These are phyloP conservation scores for Stagonosporopsis rhizophila DNA, from an alignment of 2,329 filamentous ascomycete species.

Conservation along the genomic window DNA sequence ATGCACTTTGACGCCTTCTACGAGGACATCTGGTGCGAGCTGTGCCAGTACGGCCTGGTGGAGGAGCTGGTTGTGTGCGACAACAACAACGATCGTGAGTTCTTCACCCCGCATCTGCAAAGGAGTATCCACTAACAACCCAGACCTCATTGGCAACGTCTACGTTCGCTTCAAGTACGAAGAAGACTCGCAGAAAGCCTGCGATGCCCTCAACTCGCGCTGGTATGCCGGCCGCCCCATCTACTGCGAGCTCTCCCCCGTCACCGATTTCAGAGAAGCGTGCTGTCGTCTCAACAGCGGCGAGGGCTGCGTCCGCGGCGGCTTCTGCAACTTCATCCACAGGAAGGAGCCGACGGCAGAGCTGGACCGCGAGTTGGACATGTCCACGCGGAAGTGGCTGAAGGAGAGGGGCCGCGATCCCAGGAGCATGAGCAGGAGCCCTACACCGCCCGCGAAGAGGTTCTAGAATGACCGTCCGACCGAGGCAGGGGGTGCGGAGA, in stretches of 20 bases:
- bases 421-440: slow-evolving; percentile 80
- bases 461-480: slow-evolving; percentile 8
- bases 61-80: slow-evolving; percentile 99
- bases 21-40: slow-evolving; percentile 99
- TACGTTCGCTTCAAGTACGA: slow-evolving; percentile 99
- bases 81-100: slow-evolving; percentile 96
- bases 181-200: slow-evolving; percentile 90
- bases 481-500: slow-evolving; percentile 55
- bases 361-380: slow-evolving; percentile 83
- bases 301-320: slow-evolving; percentile 92
- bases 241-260: slow-evolving; percentile 96
- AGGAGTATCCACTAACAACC: slow-evolving; percentile 17
- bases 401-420: slow-evolving; percentile 83
- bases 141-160: slow-evolving; percentile 96
- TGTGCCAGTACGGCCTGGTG: slow-evolving; percentile 95
- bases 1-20: slow-evolving; percentile 99
- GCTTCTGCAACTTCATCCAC: slow-evolving; percentile 99
- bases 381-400: slow-evolving; percentile 96
- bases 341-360: slow-evolving; percentile 92
- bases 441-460: slow-evolving; percentile 76
- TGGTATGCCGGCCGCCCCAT: slow-evolving; percentile 98
- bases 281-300: slow-evolving; percentile 94
- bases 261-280: slow-evolving; percentile 97
- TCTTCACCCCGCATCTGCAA: neutral
- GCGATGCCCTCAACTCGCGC: slow-evolving; percentile 89